Conservation (phyloP, 805 yeast genomes). For the Metschnikowia drakensbergensis region DNA sequence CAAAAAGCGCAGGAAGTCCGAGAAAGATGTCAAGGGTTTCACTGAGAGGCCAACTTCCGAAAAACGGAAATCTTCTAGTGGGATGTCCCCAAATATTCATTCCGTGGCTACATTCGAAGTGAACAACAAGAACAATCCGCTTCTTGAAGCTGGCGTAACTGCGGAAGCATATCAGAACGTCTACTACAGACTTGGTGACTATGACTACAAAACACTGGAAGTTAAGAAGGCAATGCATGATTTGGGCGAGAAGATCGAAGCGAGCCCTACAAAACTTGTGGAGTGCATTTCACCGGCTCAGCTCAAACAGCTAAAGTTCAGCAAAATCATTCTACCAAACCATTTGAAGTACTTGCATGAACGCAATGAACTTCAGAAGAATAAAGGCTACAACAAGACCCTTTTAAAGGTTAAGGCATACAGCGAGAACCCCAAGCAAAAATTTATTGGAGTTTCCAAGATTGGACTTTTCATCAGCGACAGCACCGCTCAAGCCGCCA, state of each 20-base stretch:
- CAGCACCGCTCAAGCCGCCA: conserved; percentile 10
- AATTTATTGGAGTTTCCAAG: conserved; percentile 66
- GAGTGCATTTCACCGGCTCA: conserved; percentile 22
- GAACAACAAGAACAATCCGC: conserved; percentile 42
- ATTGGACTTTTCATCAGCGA: conserved; percentile 52
- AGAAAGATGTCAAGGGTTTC: conserved; percentile 11
- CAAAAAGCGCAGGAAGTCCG: conserved; percentile 27
- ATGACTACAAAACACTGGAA: conserved; percentile 41
- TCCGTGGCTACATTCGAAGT: conserved; percentile 6
- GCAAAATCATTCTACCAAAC: conserved; percentile 33
- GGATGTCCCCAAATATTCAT: conserved; percentile 7
- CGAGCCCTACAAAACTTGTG: conserved; percentile 23
- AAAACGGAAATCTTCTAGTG: conserved; percentile 13
- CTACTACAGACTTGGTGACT: conserved; percentile 44
- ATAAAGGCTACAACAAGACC: conserved; percentile 22
- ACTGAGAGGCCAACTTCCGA: conserved; percentile 9
- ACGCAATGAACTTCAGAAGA: conserved; percentile 29
- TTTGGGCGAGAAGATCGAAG: conserved; percentile 24
- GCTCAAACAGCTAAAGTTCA: conserved; percentile 28
- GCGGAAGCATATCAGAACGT: conserved; percentile 51
- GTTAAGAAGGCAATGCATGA: conserved; percentile 23
- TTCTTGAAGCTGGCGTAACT: conserved; percentile 36
- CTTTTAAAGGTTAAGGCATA: conserved; percentile 51
- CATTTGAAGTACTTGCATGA: conserved; percentile 30
- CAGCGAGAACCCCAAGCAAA: conserved; percentile 53